Percentiles rank a stretch among this genome's conserved stretches.
Conservation (phyloP, 306 rosid genomes). For the Cucumis cinereus region DNA sequence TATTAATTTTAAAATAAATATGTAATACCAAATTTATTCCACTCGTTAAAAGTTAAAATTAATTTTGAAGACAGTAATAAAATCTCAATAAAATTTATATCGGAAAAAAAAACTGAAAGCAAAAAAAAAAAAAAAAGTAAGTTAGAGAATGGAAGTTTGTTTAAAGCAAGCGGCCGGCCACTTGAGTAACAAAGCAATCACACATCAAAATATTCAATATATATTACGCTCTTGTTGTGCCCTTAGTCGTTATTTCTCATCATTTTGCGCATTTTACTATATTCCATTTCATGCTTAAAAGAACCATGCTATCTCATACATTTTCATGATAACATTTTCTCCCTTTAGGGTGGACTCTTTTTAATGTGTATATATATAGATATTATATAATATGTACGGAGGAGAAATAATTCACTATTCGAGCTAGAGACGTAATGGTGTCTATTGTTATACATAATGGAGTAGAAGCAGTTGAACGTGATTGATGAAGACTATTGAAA, state of each 20-base stretch:
- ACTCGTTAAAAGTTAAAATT: too few species aligned
- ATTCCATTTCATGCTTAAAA: not conserved
- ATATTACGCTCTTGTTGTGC: not conserved
- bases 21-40: too few species aligned
- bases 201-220: not conserved
- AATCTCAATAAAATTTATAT: too few species aligned
- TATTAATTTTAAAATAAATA: too few species aligned
- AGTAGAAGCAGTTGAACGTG: not conserved
- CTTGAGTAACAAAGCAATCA: not conserved
- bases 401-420: not conserved
- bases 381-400: not conserved
- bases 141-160: not conserved
- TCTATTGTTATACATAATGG: not conserved
- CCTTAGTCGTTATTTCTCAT: not conserved
- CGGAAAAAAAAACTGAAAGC: too few species aligned
- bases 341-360: not conserved
- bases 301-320: not conserved
- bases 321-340: not conserved
- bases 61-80: too few species aligned
- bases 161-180: not conserved
- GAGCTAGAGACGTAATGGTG: not conserved
- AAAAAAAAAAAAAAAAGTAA: too few species aligned
- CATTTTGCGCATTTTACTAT: not conserved
- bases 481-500: not conserved
- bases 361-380: not conserved